Conservation (phyloP, 768 basidiomycete species). For the Termitomyces sp. region DNA sequence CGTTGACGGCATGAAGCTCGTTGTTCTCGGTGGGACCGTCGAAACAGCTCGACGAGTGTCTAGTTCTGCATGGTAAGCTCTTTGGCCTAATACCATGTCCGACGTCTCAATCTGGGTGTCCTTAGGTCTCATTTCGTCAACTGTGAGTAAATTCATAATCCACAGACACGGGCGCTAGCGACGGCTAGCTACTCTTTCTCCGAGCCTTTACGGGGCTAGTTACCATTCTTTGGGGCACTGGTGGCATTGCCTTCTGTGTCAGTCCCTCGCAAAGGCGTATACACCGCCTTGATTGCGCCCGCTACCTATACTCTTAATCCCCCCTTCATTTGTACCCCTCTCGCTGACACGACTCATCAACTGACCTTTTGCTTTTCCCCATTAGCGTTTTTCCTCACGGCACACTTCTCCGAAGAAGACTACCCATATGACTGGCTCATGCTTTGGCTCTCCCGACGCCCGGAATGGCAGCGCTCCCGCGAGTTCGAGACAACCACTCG, state of each 20-base stretch:
- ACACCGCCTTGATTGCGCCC: background rate
- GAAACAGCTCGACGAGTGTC: slow-evolving; percentile 82
- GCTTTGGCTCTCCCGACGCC: slow-evolving; percentile 81
- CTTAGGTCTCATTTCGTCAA: slow-evolving; percentile 82
- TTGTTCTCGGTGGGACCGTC: slow-evolving; percentile 84
- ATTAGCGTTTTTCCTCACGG: slow-evolving; percentile 82
- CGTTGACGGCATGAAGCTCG: slow-evolving; percentile 88
- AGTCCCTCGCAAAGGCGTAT: background rate
- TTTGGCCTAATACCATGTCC: background rate
- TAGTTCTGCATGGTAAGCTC: slow-evolving; percentile 72
- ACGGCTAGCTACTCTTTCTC: background rate
- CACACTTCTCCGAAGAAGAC: slow-evolving; percentile 88
- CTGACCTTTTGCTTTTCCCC: slow-evolving; percentile 18
- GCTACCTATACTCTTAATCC: slow-evolving; percentile 10
- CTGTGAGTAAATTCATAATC: slow-evolving; percentile 46
- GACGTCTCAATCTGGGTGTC: background rate
- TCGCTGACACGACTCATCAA: slow-evolving; percentile 20
- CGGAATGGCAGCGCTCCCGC: slow-evolving; percentile 86
- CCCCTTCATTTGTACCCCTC: slow-evolving; percentile 13
- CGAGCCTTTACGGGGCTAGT: background rate
- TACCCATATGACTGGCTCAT: slow-evolving; percentile 91
- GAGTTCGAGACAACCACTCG: slow-evolving; percentile 89
- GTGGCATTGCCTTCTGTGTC: background rate
- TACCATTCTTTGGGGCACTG: background rate
- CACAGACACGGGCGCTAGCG: slow-evolving; percentile 9